Evolutionary conservation across 768 basidiomycete species (phyloP), one percentile per base, ranked within the genome.

Genomic region (Kwoniella heveanensis): DNA sequence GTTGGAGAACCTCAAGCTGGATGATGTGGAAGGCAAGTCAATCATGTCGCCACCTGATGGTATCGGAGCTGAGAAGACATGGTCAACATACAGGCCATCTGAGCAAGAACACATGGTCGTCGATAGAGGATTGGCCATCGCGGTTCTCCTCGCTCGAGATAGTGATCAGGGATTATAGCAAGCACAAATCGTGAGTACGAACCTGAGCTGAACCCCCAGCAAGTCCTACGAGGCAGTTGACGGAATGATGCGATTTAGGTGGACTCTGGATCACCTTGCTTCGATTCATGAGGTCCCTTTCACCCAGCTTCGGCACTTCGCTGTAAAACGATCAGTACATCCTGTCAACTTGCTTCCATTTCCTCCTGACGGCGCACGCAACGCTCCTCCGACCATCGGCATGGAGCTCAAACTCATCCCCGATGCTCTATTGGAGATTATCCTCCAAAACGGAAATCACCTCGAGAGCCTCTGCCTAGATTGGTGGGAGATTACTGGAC

Each of bases 231-330:
- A n/a, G n/a, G n/a, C n/a, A n/a, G n/a, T n/a, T n/a, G n/a, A n/a
- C n/a, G n/a, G n/a, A n/a, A n/a, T n/a, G n/a, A n/a, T n/a, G n/a
- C 13, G 5, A 32, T 32, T 6, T 39, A 70, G 68, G 13, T 70
- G 69, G 69, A 46, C 60, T 6, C 30, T 57, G 2, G 47, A 70
- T n/a, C 69, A 70, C 56, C 59, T 70, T 19, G 26, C 52, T 8
- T 67, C 66, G 9, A 25, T 70, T 1, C 63, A 64, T 24, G n/a
- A 32, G 10, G 29, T 64, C 1, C 69, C 69, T 7, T 19, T 70
- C 26, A 13, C 32, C 5, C 65, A 70, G 36, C 50, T 70, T 13
- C 24, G 22, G 13, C 44, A 24, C 13, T 65, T 70, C 39, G 54
- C 49, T 9, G 30, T 70, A 32, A 50, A 54, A 0, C 53, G 69